A percentile compares a stretch with the other conserved stretches of the same genome.
Conservation (phyloP, 768 basidiomycete genomes). For the Tremella mesenterica region DNA sequence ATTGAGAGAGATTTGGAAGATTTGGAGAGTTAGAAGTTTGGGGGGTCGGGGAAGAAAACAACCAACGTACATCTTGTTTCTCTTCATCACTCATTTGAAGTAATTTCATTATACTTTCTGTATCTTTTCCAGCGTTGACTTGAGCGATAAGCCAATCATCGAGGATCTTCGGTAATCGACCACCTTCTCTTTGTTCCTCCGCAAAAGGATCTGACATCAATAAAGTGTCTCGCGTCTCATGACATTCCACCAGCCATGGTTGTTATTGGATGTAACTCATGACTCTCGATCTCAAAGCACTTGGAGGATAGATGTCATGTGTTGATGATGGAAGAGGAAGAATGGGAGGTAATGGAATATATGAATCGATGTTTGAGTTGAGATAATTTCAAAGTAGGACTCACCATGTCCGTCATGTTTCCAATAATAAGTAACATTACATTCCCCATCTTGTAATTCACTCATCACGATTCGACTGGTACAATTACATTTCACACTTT, state of each 20-base stretch:
- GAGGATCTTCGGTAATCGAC: conserved; percentile 26
- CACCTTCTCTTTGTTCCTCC: conserved; percentile 18
- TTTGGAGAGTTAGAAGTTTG: too few species aligned
- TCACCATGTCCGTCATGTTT: conserved; percentile 40
- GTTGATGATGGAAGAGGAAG: too few species aligned
- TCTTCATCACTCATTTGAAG: conserved; percentile 26
- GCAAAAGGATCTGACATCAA: conserved; percentile 26
- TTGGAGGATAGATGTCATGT: too few species aligned
- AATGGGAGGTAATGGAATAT: too few species aligned
- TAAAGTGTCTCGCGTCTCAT: too few species aligned
- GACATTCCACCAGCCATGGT: too few species aligned
- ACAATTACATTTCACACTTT: conserved; percentile 36
- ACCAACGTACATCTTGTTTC: conserved; percentile 18
- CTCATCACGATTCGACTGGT: conserved; percentile 23
- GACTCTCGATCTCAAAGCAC: too few species aligned
- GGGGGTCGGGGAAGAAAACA: too few species aligned
- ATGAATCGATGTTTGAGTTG: too few species aligned
- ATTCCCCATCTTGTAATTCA: conserved; percentile 25
- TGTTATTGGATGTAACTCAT: too few species aligned
- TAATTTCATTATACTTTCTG: conserved; percentile 26
- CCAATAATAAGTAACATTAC: conserved; percentile 31
- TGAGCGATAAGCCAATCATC: conserved; percentile 33
- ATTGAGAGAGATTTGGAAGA: too few species aligned
- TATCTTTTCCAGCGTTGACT: conserved; percentile 24
- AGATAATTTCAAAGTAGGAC: conserved; percentile 1